Conservation (phyloP, 495 filamentous ascomycete species). For the Pseudomonodictys pantanalensis region DNA sequence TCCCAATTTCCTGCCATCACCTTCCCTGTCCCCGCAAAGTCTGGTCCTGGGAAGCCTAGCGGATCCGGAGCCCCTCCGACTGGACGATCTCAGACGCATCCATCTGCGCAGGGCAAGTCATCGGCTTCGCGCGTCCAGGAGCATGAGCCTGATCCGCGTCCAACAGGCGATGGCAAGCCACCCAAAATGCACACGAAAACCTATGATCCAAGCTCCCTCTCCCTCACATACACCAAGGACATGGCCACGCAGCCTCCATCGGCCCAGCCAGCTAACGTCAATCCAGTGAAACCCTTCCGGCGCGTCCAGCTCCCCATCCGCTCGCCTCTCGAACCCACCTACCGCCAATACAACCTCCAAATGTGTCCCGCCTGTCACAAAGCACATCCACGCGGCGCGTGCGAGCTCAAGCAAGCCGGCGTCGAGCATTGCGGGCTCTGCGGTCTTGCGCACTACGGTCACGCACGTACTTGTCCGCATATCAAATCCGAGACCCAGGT, state of each 20-base stretch:
- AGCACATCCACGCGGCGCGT: constrained; percentile 55
- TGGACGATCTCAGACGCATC: too few species aligned
- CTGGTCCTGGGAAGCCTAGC: background rate
- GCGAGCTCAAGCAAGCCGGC: constrained; percentile 59
- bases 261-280: background rate
- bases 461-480: constrained; percentile 57
- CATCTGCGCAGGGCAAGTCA: too few species aligned
- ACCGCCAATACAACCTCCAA: constrained; percentile 1
- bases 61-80: too few species aligned
- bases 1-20: background rate
- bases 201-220: too few species aligned
- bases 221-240: too few species aligned
- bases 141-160: too few species aligned
- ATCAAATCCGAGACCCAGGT: constrained; percentile 57
- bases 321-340: constrained; percentile 14
- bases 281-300: constrained; percentile 23
- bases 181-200: too few species aligned
- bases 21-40: background rate
- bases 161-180: too few species aligned
- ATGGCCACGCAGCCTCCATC: too few species aligned
- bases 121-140: too few species aligned
- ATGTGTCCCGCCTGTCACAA: constrained; percentile 55
- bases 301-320: constrained; percentile 24
- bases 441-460: constrained; percentile 63
- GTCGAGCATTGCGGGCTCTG: constrained; percentile 65